Evolutionary conservation across 2,329 filamentous ascomycete species (phyloP).

Genomic region (Bimuria novae-zelandiae): DNA sequence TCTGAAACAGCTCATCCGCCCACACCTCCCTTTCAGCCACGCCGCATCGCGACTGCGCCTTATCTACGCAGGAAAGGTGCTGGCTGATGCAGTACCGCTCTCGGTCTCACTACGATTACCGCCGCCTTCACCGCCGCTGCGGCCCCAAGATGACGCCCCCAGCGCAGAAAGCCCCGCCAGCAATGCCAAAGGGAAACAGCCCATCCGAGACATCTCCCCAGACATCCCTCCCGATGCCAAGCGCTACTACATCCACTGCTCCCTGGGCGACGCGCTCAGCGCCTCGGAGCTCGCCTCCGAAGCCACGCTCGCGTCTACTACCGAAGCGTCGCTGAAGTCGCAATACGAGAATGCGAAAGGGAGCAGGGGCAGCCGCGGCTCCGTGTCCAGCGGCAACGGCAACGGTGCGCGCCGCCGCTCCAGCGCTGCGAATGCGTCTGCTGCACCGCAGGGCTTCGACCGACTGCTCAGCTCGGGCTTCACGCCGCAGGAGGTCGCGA

Average conservation of each 20-base stretch:
- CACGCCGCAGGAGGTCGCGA: slow-evolving; percentile 78
- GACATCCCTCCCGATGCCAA: slow-evolving; percentile 39
- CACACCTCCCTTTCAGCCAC: slow-evolving; percentile 65
- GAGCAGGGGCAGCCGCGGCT: slow-evolving; percentile 22
- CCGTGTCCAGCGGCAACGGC: slow-evolving; percentile 15
- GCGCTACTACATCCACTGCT: slow-evolving; percentile 89
- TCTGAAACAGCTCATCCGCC: slow-evolving; percentile 81
- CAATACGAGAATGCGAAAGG: slow-evolving; percentile 23
- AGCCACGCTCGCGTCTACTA: slow-evolving; percentile 50
- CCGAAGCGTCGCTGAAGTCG: slow-evolving; percentile 45
- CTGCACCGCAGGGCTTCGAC: slow-evolving; percentile 81
- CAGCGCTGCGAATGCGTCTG: slow-evolving; percentile 50
- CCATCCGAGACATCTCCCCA: slow-evolving; percentile 55
- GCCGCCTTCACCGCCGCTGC: slow-evolving; percentile 50
- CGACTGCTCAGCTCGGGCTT: slow-evolving; percentile 81
- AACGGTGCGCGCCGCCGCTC: slow-evolving; percentile 21
- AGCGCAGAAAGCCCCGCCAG: slow-evolving; percentile 27
- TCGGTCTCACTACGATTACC: slow-evolving; percentile 69
- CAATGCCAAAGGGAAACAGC: slow-evolving; percentile 70
- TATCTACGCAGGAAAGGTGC: slow-evolving; percentile 86
- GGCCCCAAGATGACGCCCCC: slow-evolving; percentile 34
- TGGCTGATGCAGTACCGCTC: slow-evolving; percentile 74
- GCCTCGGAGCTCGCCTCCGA: slow-evolving; percentile 72
- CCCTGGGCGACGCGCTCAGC: slow-evolving; percentile 77
- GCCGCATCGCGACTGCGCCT: slow-evolving; percentile 77